These are phyloP conservation scores for Nyssa sinensis DNA, from an alignment of 148 eudicot species.

Conservation along the genomic window DNA sequence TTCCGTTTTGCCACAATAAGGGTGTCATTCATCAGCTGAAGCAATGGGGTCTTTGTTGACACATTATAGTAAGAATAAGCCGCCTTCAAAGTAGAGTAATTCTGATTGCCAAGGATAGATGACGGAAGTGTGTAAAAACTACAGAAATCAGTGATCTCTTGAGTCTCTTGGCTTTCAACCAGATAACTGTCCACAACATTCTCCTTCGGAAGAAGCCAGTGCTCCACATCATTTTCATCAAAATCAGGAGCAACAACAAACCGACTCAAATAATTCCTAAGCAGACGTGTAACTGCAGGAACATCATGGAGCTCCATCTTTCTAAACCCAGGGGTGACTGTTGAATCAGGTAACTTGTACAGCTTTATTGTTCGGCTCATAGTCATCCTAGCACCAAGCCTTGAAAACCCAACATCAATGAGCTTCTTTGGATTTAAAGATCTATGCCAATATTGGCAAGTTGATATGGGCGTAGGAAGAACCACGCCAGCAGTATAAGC, in stretches of 20 bases:
- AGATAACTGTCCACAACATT: constrained; percentile 73
- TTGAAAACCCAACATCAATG: constrained; percentile 88
- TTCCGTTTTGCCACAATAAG: constrained; percentile 68
- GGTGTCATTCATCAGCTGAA: constrained; percentile 89
- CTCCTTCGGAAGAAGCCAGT: constrained; percentile 83
- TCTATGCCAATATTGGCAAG: constrained; percentile 90
- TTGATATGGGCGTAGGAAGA: constrained; percentile 73
- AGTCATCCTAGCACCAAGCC: constrained; percentile 93
- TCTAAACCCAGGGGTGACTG: constrained; percentile 78
- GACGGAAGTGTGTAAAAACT: constrained; percentile 90
- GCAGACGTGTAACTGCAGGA: constrained; percentile 80
- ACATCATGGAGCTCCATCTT: constrained; percentile 87
- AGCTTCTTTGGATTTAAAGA: constrained; percentile 85
- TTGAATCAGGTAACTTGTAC: constrained; percentile 71
- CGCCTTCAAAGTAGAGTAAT: constrained; percentile 63
- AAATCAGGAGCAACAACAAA: constrained; percentile 77
- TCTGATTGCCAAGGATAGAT: constrained; percentile 70
- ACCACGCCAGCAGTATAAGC: constrained; percentile 94
- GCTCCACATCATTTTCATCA: constrained; percentile 84
- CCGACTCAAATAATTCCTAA: constrained; percentile 66
- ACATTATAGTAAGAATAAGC: constrained; percentile 91
- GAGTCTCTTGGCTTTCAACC: constrained; percentile 76
- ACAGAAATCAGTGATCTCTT: constrained; percentile 84
- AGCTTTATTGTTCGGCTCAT: constrained; percentile 92
- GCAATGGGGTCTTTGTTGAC: constrained; percentile 73